These are phyloP conservation scores for Neurospora sp. DNA, from an alignment of 495 filamentous ascomycete species.

Conservation along the genomic window DNA sequence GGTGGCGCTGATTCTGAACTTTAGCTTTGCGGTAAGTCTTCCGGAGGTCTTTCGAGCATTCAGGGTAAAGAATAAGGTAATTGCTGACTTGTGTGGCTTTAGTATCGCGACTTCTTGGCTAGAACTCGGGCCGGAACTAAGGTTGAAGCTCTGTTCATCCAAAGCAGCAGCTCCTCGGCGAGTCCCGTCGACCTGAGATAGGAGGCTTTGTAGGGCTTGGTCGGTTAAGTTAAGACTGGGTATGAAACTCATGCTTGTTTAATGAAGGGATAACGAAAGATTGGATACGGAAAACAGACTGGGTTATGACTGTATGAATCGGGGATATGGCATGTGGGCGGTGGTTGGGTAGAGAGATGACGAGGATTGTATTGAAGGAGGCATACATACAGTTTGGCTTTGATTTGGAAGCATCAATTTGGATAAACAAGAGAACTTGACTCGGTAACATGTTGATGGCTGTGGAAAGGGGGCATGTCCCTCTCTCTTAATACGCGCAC, in stretches of 20 bases:
- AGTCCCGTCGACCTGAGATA: background rate
- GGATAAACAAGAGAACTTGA: background rate
- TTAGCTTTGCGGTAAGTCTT: constrained; percentile 60
- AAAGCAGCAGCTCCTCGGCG: background rate
- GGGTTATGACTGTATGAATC: background rate
- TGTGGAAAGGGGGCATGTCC: background rate
- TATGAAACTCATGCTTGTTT: background rate
- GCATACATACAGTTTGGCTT: background rate
- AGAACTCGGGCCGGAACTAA: background rate
- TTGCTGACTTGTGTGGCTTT: background rate
- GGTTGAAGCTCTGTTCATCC: background rate
- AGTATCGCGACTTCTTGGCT: background rate
- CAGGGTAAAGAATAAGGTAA: background rate
- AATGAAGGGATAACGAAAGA: background rate
- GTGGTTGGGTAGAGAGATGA: background rate
- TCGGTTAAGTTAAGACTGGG: background rate
- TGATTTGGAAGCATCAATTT: background rate
- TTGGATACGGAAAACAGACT: background rate
- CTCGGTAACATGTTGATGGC: background rate
- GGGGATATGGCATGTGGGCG: background rate
- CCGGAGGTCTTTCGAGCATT: background rate
- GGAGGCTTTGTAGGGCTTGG: background rate
- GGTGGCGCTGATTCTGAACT: constrained; percentile 74
- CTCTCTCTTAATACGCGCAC: background rate
- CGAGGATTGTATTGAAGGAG: background rate